Evolutionary conservation across 768 basidiomycete species (phyloP), one percentile per base, ranked within the genome.

Genomic region (Neoboletus brunneissimus): DNA sequence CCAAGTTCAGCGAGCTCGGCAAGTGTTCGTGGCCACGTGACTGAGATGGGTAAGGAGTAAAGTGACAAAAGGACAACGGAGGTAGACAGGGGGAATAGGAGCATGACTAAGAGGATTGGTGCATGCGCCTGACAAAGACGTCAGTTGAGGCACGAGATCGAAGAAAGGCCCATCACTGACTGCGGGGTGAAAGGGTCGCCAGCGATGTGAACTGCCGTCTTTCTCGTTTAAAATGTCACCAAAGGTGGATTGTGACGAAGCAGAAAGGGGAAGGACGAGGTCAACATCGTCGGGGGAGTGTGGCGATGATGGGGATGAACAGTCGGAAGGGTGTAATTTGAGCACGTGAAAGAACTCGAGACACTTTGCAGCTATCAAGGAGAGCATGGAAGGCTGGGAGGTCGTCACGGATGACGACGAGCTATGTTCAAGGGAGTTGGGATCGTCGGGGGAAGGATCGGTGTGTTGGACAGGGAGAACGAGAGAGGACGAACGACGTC

Each of bases 1-100:
- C 88, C 89, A 12, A 93, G 77, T 64, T 84, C 81, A 13, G 88
- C 86, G 45, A 92, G 80, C 64, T 94, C 91, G 22, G 85, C 71
- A 31, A 91, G 72, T 22, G 86, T 91, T 52, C 79, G 82, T 15
- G 91, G 91, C 88, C 89, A 89, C 18, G 85, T 73, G 61, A 86
- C 76, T 53, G 88, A 83, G 61, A 91, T 85, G 49, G 90, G 88
- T 7, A 92, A 71, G 7, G 86, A 74, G 50, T 74, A 76, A 47
- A 82, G 74, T 32, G 72, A 71, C 52, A 77, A 58, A 38, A 83
- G 67, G 38, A 83, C 73, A 8, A 82, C 52, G 18, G 69, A 71
- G 12, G 89, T 87, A 16, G 88, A 86, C n/a, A 92, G 76, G 65
- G 81, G 84, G 64, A 88, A 82, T 42, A 87, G 70, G 37, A 87